These are phyloP conservation scores for Umbelopsis ramanniana DNA, from an alignment of 192 early-diverging fungal genomes.

Conservation along the genomic window DNA sequence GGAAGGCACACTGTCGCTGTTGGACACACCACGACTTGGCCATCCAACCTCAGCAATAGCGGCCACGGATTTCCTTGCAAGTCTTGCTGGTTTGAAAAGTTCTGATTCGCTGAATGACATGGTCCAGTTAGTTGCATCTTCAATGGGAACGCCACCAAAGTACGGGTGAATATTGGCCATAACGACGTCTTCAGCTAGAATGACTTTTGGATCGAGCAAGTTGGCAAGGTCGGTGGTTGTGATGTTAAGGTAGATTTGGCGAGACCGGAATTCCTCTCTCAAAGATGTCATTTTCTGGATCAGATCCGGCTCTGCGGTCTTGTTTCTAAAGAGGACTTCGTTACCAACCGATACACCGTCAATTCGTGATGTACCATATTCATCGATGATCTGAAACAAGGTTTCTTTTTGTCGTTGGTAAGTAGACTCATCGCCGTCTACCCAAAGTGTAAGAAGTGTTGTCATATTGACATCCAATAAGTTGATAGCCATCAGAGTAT, in stretches of 20 bases:
- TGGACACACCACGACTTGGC: constrained; percentile 57
- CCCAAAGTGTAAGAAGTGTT: constrained; percentile 66
- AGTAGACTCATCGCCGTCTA: constrained; percentile 51
- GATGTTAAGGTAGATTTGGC: constrained; percentile 33
- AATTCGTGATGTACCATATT: constrained; percentile 50
- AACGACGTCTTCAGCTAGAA: constrained; percentile 59
- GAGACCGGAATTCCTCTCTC: background rate
- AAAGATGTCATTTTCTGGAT: background rate
- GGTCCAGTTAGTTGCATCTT: constrained; percentile 54
- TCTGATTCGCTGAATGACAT: constrained; percentile 60
- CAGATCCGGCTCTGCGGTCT: constrained; percentile 41
- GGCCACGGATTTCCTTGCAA: constrained; percentile 16
- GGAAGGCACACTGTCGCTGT: constrained; percentile 55
- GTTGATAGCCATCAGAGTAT: constrained; percentile 63
- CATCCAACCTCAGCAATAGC: constrained; percentile 74
- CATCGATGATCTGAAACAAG: background rate
- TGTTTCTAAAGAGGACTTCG: constrained; percentile 65
- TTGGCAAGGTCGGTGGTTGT: constrained; percentile 47
- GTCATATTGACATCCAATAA: constrained; percentile 60
- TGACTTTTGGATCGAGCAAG: constrained; percentile 20
- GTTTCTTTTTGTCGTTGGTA: constrained; percentile 40
- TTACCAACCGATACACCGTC: constrained; percentile 64
- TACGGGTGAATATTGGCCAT: constrained; percentile 72
- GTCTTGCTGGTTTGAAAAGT: constrained; percentile 28
- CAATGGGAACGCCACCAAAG: constrained; percentile 59